phyloP scores from a whole-genome alignment of 139 green algal species.

The Micromonas pusilla region DNA sequence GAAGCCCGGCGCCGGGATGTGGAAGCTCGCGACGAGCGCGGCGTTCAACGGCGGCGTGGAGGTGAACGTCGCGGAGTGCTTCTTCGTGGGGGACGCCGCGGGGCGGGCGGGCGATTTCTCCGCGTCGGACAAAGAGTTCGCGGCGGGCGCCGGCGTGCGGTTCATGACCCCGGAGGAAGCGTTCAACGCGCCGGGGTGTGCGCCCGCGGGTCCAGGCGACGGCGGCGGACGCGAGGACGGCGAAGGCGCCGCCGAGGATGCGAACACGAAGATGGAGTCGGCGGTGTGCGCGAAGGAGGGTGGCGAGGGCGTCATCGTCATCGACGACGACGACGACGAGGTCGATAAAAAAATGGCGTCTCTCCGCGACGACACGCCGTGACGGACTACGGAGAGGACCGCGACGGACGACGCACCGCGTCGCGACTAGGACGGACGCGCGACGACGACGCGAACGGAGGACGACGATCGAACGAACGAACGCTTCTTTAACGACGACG shows the following conservation, averaged over 20 bases:
- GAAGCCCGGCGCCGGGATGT: constrained; percentile 22
- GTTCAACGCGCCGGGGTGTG: no score
- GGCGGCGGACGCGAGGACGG: no score
- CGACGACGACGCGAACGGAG: neutral
- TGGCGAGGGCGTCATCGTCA: neutral
- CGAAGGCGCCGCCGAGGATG: no score
- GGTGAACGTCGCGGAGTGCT: neutral
- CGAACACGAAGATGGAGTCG: neutral
- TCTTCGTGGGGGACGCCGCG: constrained; percentile 30
- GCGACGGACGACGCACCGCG: no score
- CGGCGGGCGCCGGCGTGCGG: neutral
- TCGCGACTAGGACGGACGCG: neutral
- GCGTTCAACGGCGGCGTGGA: neutral
- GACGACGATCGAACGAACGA: neutral
- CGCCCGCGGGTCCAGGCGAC: no score
- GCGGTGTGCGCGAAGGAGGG: neutral
- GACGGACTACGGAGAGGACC: no score
- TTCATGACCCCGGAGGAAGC: constrained; percentile 23
- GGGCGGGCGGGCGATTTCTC: constrained; percentile 4
- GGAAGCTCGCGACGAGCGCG: neutral
- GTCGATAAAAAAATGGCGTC: no score
- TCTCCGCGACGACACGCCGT: no score
- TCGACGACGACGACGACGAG: neutral
- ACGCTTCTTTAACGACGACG: no score
- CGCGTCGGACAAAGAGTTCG: constrained; percentile 22